phyloP scores from a whole-genome alignment of 306 rosid genomes.

The Prunus kanzakura region DNA sequence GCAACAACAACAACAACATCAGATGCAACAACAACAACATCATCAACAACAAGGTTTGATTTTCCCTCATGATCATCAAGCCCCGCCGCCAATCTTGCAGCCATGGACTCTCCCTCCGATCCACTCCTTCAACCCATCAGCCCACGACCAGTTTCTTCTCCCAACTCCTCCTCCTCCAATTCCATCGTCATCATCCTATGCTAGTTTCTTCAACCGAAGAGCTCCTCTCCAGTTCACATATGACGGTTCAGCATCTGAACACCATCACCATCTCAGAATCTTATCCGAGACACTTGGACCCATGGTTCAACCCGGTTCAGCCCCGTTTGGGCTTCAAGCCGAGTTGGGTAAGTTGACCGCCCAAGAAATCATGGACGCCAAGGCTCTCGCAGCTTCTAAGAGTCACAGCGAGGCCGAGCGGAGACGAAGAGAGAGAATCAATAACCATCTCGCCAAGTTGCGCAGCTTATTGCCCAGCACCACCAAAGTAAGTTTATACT shows the following conservation, averaged over 20 bases:
- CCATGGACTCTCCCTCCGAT: constrained; percentile 71
- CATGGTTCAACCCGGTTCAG: constrained; percentile 54
- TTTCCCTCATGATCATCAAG: constrained; percentile 41
- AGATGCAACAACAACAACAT: constrained; percentile 34
- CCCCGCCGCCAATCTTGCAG: constrained; percentile 47
- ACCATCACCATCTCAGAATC: constrained; percentile 67
- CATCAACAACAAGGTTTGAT: constrained; percentile 36
- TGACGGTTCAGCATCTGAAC: constrained; percentile 64
- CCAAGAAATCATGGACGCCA: constrained; percentile 93
- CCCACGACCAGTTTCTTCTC: constrained; percentile 49
- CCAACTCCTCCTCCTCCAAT: constrained; percentile 38
- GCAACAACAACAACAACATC: constrained; percentile 37
- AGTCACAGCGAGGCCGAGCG: constrained; percentile 94
- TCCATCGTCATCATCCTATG: constrained; percentile 43
- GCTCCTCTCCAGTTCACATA: constrained; percentile 67
- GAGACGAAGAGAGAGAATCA: constrained; percentile 92
- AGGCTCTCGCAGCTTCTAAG: constrained; percentile 89
- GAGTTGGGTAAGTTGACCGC: constrained; percentile 82
- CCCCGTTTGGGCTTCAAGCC: constrained; percentile 74
- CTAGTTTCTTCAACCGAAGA: constrained; percentile 49
- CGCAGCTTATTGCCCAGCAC: constrained; percentile 87
- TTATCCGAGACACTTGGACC: constrained; percentile 71
- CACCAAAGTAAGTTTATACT: constrained; percentile 66
- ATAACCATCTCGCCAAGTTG: constrained; percentile 84
- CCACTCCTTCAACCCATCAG: constrained; percentile 30